Evolutionary conservation across 2,329 filamentous ascomycete species (phyloP).

Genomic region (Scedosporium aurantiacum): DNA sequence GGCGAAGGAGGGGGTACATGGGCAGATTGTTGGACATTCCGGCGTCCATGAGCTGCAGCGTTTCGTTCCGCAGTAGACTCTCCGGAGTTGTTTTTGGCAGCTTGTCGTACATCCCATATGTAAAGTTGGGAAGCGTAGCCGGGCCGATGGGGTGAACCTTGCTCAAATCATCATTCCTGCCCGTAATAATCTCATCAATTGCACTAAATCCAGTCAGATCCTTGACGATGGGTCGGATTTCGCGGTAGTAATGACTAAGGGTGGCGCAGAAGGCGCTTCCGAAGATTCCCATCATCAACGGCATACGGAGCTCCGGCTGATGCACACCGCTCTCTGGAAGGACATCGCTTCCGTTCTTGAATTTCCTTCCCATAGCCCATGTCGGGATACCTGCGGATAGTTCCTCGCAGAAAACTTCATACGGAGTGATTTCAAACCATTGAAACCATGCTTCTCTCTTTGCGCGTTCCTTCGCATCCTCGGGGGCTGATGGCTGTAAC

Average conservation of each 20-base stretch:
- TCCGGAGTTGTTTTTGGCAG: constrained; percentile 69
- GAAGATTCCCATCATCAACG: constrained; percentile 86
- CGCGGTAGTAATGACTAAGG: constrained; percentile 88
- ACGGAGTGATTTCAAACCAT: constrained; percentile 93
- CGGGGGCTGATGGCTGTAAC: constrained; percentile 11
- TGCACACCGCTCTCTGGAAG: constrained; percentile 53
- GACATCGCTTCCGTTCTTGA: constrained; percentile 59
- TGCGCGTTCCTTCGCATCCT: constrained; percentile 39
- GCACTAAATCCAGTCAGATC: constrained; percentile 63
- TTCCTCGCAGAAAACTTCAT: constrained; percentile 93
- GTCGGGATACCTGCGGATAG: constrained; percentile 85
- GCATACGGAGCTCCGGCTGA: constrained; percentile 73
- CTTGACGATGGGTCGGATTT: constrained; percentile 72
- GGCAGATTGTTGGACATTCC: constrained; percentile 98
- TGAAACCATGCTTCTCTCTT: constrained; percentile 79
- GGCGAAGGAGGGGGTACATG: constrained; percentile 84
- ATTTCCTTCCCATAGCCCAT: constrained; percentile 81
- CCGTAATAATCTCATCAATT: constrained; percentile 73
- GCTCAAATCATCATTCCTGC: constrained; percentile 70
- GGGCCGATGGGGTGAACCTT: constrained; percentile 94
- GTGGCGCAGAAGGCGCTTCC: constrained; percentile 95
- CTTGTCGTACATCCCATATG: constrained; percentile 65
- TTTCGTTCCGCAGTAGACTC: constrained; percentile 57
- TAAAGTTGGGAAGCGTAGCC: constrained; percentile 81
- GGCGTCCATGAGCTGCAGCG: constrained; percentile 85